Evolutionary conservation across 2,329 filamentous ascomycete species (phyloP), one percentile per base, ranked within the genome.

Genomic region (Colletotrichum eleusines): DNA sequence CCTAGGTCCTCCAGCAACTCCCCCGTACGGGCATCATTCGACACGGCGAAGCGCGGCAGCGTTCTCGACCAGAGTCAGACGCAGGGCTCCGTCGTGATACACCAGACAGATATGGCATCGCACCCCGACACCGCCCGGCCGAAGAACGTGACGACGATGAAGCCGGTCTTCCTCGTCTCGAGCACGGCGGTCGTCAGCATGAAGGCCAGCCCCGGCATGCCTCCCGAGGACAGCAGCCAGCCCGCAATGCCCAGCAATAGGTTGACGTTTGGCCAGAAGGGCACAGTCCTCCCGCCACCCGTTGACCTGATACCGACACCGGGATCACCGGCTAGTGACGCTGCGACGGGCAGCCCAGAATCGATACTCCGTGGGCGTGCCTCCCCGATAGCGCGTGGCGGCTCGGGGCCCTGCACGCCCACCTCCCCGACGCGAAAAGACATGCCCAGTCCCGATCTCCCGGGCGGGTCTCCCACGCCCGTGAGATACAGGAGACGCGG

Each of bases 81-180:
- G 20, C 64, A 68, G 16, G 16, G 55, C 2, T 63, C 72, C 2
- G 55, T 73, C 38, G 50, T 73, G 44, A 48, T 63, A 53, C 33
- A 62, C 9, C n/a, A 60, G 12, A 44, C 70, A 6, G 26, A 55
- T 33, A 28, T 59, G 20, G 44, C 40, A 16, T 18, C 46, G 23
- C 57, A 57, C 2, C 62, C 59, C 20, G 60, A 70, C 12, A 38
- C 57, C n/a, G 60, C 69, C n/a, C 71, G 68, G 2, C 68, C 72
- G 6, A 64, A 62, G 60, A 74, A 64, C 61, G 72, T 74, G n/a
- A 46, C 46, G 20, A 63, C 71, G n/a, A 71, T 73, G 71, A 74
- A 73, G 62, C 72, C 71, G 51, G 63, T 51, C 9, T 68, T 73
- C 28, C 50, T 71, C 11, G 67, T 66, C 28, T 62, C 65, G 3